Evolutionary conservation across 179 eudicot species (phyloP).

Genomic region (Dionaea muscipula): DNA sequence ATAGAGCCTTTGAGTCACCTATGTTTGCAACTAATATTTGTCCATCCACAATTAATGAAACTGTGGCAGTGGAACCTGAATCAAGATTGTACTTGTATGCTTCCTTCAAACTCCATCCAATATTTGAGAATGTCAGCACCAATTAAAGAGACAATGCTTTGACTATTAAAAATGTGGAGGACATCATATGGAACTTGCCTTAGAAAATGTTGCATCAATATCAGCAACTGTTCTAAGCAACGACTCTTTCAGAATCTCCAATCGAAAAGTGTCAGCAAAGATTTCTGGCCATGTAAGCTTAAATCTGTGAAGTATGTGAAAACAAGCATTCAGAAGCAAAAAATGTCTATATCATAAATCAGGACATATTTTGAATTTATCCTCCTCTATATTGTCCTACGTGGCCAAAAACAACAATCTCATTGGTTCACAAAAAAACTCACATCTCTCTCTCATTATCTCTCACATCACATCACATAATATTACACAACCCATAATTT

Average conservation of each 20-base stretch:
- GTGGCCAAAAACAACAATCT: no score
- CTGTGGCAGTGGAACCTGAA: slow-evolving; percentile 90
- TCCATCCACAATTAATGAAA: slow-evolving; percentile 57
- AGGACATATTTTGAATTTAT: no score
- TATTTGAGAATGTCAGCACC: slow-evolving; percentile 12
- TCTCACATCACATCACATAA: no score
- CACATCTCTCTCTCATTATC: no score
- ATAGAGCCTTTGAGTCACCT: slow-evolving; percentile 89
- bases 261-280: slow-evolving; percentile 49
- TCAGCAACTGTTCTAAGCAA: slow-evolving; percentile 67
- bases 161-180: no score
- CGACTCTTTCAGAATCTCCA: slow-evolving; percentile 83
- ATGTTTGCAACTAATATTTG: slow-evolving; percentile 84
- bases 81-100: slow-evolving; percentile 56
- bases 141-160: neutral
- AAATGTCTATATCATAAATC: no score
- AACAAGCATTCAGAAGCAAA: slow-evolving; percentile 10
- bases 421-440: no score
- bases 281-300: slow-evolving; percentile 33
- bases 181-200: slow-evolving; percentile 40
- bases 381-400: no score
- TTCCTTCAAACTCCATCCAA: slow-evolving; percentile 51
- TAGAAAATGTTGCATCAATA: slow-evolving; percentile 64
- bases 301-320: slow-evolving; percentile 26
- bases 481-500: no score